Evolutionary conservation across 1,284 basidiomycete species (phyloP).

Genomic region (Bondarzewia mesenterica): DNA sequence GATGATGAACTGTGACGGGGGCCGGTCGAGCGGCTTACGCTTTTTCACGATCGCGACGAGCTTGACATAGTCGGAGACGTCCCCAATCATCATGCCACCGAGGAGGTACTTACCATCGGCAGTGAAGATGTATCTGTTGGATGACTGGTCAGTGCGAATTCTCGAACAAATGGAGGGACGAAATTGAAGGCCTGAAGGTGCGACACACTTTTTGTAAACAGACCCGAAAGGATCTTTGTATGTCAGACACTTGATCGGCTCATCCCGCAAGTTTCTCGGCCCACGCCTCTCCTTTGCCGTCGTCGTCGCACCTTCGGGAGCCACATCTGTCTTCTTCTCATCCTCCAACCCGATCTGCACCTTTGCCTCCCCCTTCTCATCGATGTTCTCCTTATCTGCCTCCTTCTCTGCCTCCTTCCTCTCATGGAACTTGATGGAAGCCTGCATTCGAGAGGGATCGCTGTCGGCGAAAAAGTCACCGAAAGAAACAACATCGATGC

Average conservation of each 20-base stretch:
- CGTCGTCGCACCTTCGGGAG: neutral
- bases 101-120: conserved; percentile 1
- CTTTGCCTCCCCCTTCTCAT: neutral
- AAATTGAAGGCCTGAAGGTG: no score
- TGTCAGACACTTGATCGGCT: neutral
- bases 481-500: neutral
- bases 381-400: neutral
- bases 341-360: neutral
- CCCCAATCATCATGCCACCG: conserved; percentile 2
- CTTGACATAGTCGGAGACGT: neutral
- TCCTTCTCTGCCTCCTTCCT: neutral
- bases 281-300: neutral
- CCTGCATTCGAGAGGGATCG: neutral
- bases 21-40: neutral
- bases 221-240: conserved; percentile 1
- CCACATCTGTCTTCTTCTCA: neutral
- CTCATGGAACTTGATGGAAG: neutral
- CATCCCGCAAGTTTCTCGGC: neutral
- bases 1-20: conserved; percentile 1
- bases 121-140: conserved; percentile 1
- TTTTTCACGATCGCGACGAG: neutral
- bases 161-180: neutral
- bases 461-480: conserved; percentile 1
- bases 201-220: neutral
- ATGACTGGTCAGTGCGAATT: neutral